Base-by-base conservation (phyloP, 192 early-diverging fungal species). In the Coemansia reversa region DNA sequence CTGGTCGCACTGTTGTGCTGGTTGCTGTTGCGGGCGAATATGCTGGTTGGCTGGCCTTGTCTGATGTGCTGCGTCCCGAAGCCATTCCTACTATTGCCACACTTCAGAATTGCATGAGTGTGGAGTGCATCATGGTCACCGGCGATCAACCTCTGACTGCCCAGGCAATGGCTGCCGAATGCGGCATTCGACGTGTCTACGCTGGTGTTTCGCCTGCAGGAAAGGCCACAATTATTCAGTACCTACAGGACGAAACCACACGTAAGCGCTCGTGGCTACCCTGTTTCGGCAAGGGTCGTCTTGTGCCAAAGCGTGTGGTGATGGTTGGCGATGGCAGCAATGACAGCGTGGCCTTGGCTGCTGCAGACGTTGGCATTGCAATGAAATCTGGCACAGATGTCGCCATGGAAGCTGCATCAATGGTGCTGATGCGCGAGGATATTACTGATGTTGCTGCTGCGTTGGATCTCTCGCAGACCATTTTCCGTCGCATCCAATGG, bases 271-370 rank as follows among this genome's bases (percentile, higher is more conserved):
- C 32, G 0, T 29, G 68, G 18, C 14, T 63, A 28, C 19, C 42
- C 48, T 25, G 28, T 14, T 53, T 48, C 58, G 62, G 58, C 22
- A 19, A 47, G 22, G 45, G 64, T 18, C 29, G 18, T 20, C 47
- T 62, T 4, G 48, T 22, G 9, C 19, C 12, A 3, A 66, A 69
- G 63, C 79, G 83, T 14, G 69, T 86, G 59, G 96, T 95, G 5
- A 94, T 98, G 92, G 90, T 97, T 2, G 96, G 96, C 14, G 96
- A 98, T 70, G 96, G 96, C 35, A 89, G 96, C 69, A 98, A 98
- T 62, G 96, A 98, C 62, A 92, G 94, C 7, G 94, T 94, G 20
- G 91, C 93, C 8, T 74, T 98, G 56, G 95, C 93, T 0, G 85
- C 86, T 8, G 83, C 91, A 8, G 87, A 97, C 63, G 74, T 98